phyloP scores from a whole-genome alignment of 805 yeast species.

The Saccharomycopsis javanensis region DNA sequence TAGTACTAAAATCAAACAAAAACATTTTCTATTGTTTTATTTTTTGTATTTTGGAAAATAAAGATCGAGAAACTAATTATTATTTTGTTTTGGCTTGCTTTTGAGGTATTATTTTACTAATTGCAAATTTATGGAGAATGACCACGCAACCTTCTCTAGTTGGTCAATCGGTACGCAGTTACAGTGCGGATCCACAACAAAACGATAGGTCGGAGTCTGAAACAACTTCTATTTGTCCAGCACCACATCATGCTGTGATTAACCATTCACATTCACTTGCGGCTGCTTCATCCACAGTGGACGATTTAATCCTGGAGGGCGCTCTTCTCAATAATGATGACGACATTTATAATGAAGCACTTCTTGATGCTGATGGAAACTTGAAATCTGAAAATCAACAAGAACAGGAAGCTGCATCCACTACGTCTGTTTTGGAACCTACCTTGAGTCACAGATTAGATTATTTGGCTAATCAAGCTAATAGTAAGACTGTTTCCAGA shows the following conservation, averaged over 20 bases:
- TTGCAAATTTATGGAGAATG: too few relatives aligned
- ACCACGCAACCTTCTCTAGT: conserved; percentile 6
- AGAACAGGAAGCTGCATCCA: background rate
- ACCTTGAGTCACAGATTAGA: conserved; percentile 16
- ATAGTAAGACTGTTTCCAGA: background rate
- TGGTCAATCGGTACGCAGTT: conserved; percentile 18
- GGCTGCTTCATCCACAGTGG: conserved; percentile 22
- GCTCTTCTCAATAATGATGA: conserved; percentile 28
- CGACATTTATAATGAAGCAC: conserved; percentile 18
- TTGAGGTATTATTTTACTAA: background rate
- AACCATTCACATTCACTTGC: background rate
- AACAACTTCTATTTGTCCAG: too few relatives aligned
- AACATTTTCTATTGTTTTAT: too few relatives aligned
- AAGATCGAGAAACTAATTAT: too few relatives aligned
- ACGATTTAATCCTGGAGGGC: conserved; percentile 28
- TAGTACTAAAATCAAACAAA: too few relatives aligned
- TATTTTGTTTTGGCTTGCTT: background rate
- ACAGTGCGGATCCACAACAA: conserved; percentile 7
- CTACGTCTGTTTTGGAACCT: conserved; percentile 12
- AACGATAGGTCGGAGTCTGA: background rate
- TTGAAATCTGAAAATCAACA: conserved; percentile 19
- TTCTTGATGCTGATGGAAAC: conserved; percentile 23
- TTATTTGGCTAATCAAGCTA: background rate
- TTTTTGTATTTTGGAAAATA: too few relatives aligned
- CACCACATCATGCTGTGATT: background rate